Base-by-base conservation (phyloP, 805 yeast species). In the Ogataea angusta region DNA sequence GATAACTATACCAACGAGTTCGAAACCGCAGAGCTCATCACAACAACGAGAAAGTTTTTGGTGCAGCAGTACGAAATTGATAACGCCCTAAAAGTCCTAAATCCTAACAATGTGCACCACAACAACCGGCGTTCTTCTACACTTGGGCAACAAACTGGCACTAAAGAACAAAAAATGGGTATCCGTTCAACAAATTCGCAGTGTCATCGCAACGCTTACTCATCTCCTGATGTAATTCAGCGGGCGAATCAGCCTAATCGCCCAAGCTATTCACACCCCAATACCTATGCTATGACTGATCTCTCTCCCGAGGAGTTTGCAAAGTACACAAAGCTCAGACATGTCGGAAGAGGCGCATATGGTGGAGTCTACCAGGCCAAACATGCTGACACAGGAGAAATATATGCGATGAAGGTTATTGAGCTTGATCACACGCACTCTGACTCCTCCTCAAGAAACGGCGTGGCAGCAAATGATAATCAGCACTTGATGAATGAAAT, bases 271-370 rank as follows among this genome's bases (percentile, higher is more conserved):
- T 12, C 19, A 13, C 15, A 16, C 9, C 12, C 6, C n/a, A 23
- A 29, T 28, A 31, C 41, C 10, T 26, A 26, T 23, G 36, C 38
- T 18, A 49, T 47, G 51, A 41, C 51, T 10, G 54, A 46, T 31
- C 36, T 51, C 8, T 38, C 52, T 16, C 16, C 42, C 10, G 42
- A 44, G 6, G 48, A 46, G 40, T 51, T 51, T 29, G 33, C 71
- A 31, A 71, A 71, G 39, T 79, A 75, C 53, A 67, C 68, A 21
- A 67, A 81, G 51, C 69, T 72, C 34, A 83, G 79, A 34, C 73
- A 82, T 26, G 69, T 93, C 2, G 99, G 98, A 3, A 76, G 76
- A 45, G 99, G 99, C 2, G 97, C 97, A 0, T 89, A 80, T 59
- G 98, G 97, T 1, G 76, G 77, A 28, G 97, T 91, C 4, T 89